phyloP scores from a whole-genome alignment of 176 grass and related monocot species.

The Raddia distichophylla region DNA sequence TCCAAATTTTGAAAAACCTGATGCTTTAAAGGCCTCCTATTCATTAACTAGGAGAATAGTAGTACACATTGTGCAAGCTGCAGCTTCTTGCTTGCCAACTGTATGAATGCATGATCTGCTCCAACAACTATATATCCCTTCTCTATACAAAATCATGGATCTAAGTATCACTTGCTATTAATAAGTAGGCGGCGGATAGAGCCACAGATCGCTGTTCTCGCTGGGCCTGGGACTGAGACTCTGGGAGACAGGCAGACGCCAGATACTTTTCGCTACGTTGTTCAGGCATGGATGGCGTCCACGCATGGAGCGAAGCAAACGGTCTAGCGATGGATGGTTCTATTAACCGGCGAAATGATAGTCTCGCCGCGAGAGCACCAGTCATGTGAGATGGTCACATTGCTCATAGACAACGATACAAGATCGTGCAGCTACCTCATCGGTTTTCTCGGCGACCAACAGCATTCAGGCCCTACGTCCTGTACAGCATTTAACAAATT shows the following conservation, averaged over 20 bases:
- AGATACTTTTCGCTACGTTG: not conserved
- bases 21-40: no score
- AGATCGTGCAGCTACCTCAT: not conserved
- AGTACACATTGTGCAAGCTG: no score
- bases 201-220: not conserved
- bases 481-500: constrained; percentile 4
- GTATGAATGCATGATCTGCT: not conserved
- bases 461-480: not conserved
- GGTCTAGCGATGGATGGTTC: not conserved
- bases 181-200: not conserved
- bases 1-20: no score
- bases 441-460: constrained; percentile 18
- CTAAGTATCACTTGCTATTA: not conserved
- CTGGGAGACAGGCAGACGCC: not conserved
- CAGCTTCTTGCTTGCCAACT: not conserved
- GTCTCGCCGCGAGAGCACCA: not conserved
- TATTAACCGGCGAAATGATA: not conserved
- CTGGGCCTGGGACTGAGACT: no score
- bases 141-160: not conserved
- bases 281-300: not conserved
- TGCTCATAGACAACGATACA: not conserved
- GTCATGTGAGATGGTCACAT: not conserved
- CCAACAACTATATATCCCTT: no score
- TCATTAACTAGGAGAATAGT: no score
- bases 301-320: not conserved